Conservation (phyloP, 176 grass and related monocot genomes). For the Musa itinerans region DNA sequence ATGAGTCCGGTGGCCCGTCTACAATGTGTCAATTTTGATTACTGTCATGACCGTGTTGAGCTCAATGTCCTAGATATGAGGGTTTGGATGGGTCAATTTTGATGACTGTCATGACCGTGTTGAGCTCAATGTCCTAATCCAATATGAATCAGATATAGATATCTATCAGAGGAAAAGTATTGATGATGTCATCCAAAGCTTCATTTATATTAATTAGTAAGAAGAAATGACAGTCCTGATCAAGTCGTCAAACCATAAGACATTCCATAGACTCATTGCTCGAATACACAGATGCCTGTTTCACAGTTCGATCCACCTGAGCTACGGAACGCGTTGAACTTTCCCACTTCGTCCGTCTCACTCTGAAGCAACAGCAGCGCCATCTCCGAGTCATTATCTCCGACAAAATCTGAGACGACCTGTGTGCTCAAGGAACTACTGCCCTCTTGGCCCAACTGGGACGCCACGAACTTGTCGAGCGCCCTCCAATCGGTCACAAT, state of each 20-base stretch:
- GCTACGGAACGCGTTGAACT: conserved; percentile 30
- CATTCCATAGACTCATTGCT: conserved; percentile 15
- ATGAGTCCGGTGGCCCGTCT: too few species aligned
- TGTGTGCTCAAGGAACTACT: conserved; percentile 14
- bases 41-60: too few species aligned
- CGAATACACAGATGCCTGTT: conserved; percentile 22
- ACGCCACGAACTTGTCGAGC: conserved; percentile 42
- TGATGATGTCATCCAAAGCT: background rate
- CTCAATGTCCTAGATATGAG: too few species aligned
- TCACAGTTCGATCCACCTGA: conserved; percentile 17
- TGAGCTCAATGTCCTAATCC: too few species aligned
- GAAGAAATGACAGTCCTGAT: background rate
- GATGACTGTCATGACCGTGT: too few species aligned
- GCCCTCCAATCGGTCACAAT: conserved; percentile 36
- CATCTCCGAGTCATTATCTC: conserved; percentile 28
- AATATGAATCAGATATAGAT: too few species aligned
- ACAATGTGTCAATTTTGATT: too few species aligned
- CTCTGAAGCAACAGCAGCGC: conserved; percentile 28
- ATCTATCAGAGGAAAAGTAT: too few species aligned
- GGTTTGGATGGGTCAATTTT: too few species aligned
- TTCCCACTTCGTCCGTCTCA: conserved; percentile 4
- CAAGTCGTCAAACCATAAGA: conserved; percentile 7
- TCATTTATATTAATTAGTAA: background rate
- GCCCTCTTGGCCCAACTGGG: conserved; percentile 37
- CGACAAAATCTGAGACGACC: background rate